Evolutionary conservation across 2,329 filamentous ascomycete species (phyloP), one percentile per base, ranked within the genome.

Genomic region (Chaetomium globosum): DNA sequence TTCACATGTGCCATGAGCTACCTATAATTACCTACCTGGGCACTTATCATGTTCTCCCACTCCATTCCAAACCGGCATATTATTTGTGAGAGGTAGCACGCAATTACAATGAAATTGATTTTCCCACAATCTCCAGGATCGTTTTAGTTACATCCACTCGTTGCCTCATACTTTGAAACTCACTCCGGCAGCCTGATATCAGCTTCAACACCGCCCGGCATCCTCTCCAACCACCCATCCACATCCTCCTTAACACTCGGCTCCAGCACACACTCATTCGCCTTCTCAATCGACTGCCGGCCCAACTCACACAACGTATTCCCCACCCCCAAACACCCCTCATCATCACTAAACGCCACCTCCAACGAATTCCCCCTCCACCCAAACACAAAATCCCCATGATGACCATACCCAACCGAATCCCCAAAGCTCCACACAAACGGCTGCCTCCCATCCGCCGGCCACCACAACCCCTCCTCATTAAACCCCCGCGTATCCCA

Each of bases 371-470:
- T 55, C 6, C 64, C 64, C n/a, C 59, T 23, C 64, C 64, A 65
- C 1, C 64, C 64, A 30, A 65, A 65, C 1, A 65, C 26, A 36
- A 59, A 65, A 31, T 65, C 64, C n/a, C 46, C 64, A 21, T 65
- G 64, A 23, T 62, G 46, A 7, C 64, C 64, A 28, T 65, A 62
- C 46, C 64, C 64, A 1, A 26, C 6, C 26, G 54, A 39, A 31
- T 65, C 64, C 28, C 64, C 64, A 51, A 65, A 65, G 31, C 64
- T 65, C 64, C 64, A 65, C 12, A 65, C 48, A 31, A 65, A 65
- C n/a, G 64, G 64, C 64, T 63, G 64, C 13, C 53, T 36, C 4
- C 54, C 48, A 9, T 65, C 64, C 21, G 59, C 55, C 7, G 59
- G 64, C 59, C 59, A 63, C 19, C n/a, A n/a, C n/a, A 58, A 30